Evolutionary conservation across 305 asterid genomes (phyloP).

Genomic region (Fraxinus nigra): DNA sequence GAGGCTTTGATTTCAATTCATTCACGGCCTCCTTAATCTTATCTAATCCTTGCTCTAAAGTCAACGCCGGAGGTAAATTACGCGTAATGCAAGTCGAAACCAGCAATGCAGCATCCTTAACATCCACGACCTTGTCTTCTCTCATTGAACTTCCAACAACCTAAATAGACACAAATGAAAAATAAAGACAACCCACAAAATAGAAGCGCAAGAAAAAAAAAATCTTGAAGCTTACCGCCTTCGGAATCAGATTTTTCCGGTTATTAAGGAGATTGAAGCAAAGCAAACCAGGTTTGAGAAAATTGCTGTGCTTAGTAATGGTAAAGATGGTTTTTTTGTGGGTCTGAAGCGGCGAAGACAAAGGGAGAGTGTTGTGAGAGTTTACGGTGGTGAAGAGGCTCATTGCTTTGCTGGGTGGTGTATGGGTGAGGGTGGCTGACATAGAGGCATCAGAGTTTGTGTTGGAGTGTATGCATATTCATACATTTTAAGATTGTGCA

Average conservation of each 20-base stretch:
- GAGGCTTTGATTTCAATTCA: conserved; percentile 57
- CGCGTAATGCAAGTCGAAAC: conserved; percentile 79
- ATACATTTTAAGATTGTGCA: neutral
- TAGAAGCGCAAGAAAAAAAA: conserved; percentile 9
- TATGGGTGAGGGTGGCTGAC: neutral
- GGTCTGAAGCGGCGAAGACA: conserved; percentile 32
- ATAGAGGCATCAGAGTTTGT: neutral
- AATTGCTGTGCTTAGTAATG: conserved; percentile 29
- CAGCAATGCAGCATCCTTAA: conserved; percentile 75
- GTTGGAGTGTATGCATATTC: neutral
- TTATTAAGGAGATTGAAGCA: conserved; percentile 27
- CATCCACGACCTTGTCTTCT: conserved; percentile 44
- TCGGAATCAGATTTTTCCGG: conserved; percentile 40
- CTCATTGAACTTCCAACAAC: conserved; percentile 52
- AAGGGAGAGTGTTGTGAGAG: conserved; percentile 34
- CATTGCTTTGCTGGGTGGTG: conserved; percentile 23
- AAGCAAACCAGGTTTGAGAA: conserved; percentile 32
- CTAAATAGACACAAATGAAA: conserved; percentile 34
- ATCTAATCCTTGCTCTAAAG: conserved; percentile 74
- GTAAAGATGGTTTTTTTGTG: conserved; percentile 38
- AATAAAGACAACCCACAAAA: conserved; percentile 25
- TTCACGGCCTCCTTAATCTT: conserved; percentile 65
- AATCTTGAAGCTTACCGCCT: conserved; percentile 29
- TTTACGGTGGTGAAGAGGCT: conserved; percentile 28
- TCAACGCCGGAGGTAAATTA: conserved; percentile 70